Evolutionary conservation across 805 yeast species (phyloP), one percentile per base, ranked within the genome.

Genomic region (Wickerhamiella azyma): DNA sequence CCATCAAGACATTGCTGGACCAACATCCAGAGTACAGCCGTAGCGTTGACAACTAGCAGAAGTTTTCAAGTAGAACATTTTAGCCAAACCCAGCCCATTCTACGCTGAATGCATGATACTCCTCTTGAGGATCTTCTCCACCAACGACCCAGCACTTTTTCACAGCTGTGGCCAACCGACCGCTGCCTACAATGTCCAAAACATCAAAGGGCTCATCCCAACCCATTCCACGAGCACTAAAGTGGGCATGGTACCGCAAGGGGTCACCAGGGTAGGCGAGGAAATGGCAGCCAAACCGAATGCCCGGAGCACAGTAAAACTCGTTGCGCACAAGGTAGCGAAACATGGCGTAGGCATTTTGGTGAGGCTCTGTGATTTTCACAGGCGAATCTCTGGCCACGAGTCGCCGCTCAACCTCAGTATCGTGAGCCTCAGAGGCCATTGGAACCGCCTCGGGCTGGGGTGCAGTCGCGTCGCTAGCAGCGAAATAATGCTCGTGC

Each of bases 1-100:
- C 55, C 2, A 58, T 66, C 3, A 51, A 53, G 42, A 51, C 52
- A 28, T 58, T 66, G 11, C 54, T 66, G 8, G 52, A 60, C 1
- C 37, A 49, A 6, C 35, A 19, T 14, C 38, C 35, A 13, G 16
- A 24, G 10, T 32, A 13, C 10, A 4, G 3, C 16, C 11, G 6
- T n/a, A 24, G 45, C 36, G 18, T 26, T 10, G 26, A 36, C 28
- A 28, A 9, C 14, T 36, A 42, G 38, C 17, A 32, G 30, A n/a
- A 28, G n/a, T 10, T n/a, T 4, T 13, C n/a, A 13, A 30, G 13
- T 10, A 33, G 13, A 5, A 9, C 30, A 10, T n/a, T 14, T 50
- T 61, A 85, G 48, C 96, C 96, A 65, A 89, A 89, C 0, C 96
- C 96, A 0, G 97, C 86, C 98, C 98, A 89, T 63, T 89, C 96